Evolutionary conservation across 108 stramenopile genomes (phyloP).

Genomic region (Nannochloropsis gaditana): DNA sequence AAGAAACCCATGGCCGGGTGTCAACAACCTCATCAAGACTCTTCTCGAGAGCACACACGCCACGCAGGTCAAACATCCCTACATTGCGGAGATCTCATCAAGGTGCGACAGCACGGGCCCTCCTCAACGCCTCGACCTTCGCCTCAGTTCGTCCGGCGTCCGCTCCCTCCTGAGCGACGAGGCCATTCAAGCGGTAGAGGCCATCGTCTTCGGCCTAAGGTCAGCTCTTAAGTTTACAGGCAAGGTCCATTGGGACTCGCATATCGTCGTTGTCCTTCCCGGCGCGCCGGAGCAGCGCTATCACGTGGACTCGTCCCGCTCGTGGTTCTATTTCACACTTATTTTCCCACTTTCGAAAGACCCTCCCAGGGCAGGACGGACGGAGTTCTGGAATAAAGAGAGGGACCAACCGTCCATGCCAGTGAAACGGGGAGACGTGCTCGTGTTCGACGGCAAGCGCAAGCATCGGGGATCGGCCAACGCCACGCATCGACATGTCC

Average conservation of each 20-base stretch:
- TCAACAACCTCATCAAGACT: not conserved
- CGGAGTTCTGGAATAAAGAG: not conserved
- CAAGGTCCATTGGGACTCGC: slow-evolving; percentile 3
- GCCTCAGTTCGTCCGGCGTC: not conserved
- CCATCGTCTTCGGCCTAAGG: slow-evolving; percentile 20
- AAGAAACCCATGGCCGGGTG: not conserved
- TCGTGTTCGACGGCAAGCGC: not conserved
- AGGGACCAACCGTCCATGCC: slow-evolving; percentile 9
- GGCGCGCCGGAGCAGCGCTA: not conserved
- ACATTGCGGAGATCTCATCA: not conserved
- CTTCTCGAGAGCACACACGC: slow-evolving; percentile 9
- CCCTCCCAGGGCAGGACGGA: not conserved
- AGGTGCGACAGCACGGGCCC: slow-evolving; percentile 10
- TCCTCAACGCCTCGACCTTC: not conserved
- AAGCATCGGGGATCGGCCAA: not conserved
- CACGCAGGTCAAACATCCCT: slow-evolving; percentile 5
- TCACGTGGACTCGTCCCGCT: not conserved
- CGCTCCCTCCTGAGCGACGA: not conserved
- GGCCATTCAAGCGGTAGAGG: slow-evolving; percentile 1
- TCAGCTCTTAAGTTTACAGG: not conserved
- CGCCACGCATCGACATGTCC: not conserved
- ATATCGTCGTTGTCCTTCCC: not conserved
- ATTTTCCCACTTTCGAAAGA: not conserved
- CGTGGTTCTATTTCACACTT: not conserved
- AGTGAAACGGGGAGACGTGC: not conserved